Percentiles rank a stretch among this genome's conserved stretches.
Evolutionary conservation across 2,329 filamentous ascomycete species (phyloP).

Genomic region (Venturia asperata): DNA sequence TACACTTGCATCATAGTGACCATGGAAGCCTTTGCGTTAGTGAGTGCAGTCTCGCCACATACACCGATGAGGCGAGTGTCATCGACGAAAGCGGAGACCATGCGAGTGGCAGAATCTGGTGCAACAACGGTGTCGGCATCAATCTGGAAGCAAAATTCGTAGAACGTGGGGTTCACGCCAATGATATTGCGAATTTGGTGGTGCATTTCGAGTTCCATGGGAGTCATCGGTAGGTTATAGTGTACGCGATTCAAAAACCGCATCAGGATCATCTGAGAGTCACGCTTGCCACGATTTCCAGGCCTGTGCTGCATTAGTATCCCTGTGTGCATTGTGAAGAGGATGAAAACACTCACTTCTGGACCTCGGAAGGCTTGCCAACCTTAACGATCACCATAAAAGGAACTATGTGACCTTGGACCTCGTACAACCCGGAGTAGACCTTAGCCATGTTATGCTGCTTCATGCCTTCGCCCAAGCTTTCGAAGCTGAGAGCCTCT

Average conservation of each 20-base stretch:
- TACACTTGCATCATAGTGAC: conserved; percentile 99
- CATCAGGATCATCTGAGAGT: conserved; percentile 98
- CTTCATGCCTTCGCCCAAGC: conserved; percentile 88
- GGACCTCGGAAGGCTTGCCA: conserved; percentile 72
- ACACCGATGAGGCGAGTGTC: conserved; percentile 90
- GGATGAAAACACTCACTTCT: conserved; percentile 31
- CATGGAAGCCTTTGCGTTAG: conserved; percentile 86
- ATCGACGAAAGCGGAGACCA: conserved; percentile 83
- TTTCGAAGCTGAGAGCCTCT: conserved; percentile 93
- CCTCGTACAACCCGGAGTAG: conserved; percentile 95
- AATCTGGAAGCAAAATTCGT: conserved; percentile 93
- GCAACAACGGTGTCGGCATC: conserved; percentile 96
- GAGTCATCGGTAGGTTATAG: conserved; percentile 94
- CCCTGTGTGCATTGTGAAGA: not conserved
- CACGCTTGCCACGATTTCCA: conserved; percentile 97
- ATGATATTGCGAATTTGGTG: conserved; percentile 99
- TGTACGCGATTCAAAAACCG: conserved; percentile 98
- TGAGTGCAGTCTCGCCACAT: conserved; percentile 89
- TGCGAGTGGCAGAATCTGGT: conserved; percentile 79
- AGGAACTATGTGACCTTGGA: conserved; percentile 94
- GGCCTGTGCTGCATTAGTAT: conserved; percentile 41
- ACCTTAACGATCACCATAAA: conserved; percentile 97
- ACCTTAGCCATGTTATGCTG: conserved; percentile 99
- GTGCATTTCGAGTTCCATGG: conserved; percentile 94
- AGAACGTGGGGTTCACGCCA: conserved; percentile 95